A percentile compares a stretch with the other conserved stretches of the same genome.
These are phyloP conservation scores for Pulveroboletus sp. DNA, from an alignment of 768 basidiomycete genomes.

Conservation along the genomic window DNA sequence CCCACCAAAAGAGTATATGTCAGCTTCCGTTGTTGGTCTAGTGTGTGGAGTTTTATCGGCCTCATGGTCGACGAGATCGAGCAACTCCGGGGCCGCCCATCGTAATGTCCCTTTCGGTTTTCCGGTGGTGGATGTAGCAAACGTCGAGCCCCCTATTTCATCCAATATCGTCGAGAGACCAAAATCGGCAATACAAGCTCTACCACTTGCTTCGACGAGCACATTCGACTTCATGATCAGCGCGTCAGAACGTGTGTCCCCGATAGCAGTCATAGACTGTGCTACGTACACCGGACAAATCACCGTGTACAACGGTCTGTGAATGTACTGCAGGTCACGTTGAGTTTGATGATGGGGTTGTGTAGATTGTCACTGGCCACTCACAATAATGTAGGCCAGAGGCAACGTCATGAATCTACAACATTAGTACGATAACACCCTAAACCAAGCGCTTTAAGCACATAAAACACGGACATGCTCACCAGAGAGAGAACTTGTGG, in stretches of 20 bases:
- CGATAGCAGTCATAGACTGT: no score
- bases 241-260: no score
- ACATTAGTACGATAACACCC: neutral
- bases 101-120: neutral
- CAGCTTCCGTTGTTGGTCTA: neutral
- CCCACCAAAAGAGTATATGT: slow-evolving; percentile 19
- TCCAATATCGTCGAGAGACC: neutral
- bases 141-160: slow-evolving; percentile 5
- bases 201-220: no score
- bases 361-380: neutral
- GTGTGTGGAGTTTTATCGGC: neutral
- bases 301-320: no score
- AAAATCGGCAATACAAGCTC: neutral
- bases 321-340: neutral
- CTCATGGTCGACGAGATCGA: slow-evolving; percentile 18
- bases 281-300: no score
- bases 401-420: neutral
- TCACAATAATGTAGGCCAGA: neutral
- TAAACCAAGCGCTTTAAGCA: neutral
- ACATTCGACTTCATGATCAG: no score
- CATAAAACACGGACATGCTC: neutral
- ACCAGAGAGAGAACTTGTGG: neutral
- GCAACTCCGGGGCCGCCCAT: slow-evolving; percentile 34
- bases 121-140: neutral
- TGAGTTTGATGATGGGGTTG: neutral